phyloP scores from a whole-genome alignment of 2,329 filamentous ascomycete species.

The Amauroascus verrucosus region DNA sequence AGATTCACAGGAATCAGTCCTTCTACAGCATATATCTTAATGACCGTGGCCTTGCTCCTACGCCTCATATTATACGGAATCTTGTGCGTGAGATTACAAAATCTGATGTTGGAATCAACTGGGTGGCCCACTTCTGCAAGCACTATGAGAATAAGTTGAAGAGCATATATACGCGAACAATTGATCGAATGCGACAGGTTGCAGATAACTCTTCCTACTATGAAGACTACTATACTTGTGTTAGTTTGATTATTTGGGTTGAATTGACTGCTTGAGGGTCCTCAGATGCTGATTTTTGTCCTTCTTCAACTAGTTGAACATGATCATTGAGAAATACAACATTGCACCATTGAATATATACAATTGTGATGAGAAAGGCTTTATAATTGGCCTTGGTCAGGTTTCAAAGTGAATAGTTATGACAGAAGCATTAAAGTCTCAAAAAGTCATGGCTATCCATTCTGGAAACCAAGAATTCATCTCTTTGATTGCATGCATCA shows the following conservation, averaged over 20 bases:
- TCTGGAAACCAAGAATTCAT: constrained; percentile 1
- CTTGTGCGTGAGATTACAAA: constrained; percentile 1
- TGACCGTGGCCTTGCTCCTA: neutral
- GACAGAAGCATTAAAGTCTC: neutral
- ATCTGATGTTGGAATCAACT: neutral
- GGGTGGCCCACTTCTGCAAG: neutral
- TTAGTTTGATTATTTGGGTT: neutral
- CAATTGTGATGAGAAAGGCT: constrained; percentile 13
- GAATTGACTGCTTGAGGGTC: neutral
- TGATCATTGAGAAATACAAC: constrained; percentile 9
- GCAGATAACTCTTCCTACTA: constrained; percentile 11
- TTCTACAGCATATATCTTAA: constrained; percentile 7
- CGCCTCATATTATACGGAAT: neutral
- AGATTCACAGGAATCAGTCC: neutral
- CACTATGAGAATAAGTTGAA: neutral
- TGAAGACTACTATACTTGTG: constrained; percentile 4
- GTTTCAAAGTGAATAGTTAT: constrained; percentile 3
- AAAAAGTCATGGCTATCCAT: neutral
- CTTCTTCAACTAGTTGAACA: neutral
- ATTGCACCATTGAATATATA: constrained; percentile 10
- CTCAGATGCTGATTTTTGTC: neutral
- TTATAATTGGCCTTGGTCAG: neutral
- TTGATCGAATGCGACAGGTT: constrained; percentile 4
- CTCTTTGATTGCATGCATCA: constrained; percentile 3
- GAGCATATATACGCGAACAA: constrained; percentile 5